Evolutionary conservation across 768 basidiomycete species (phyloP).

Genomic region (Termitomyces titanicus): DNA sequence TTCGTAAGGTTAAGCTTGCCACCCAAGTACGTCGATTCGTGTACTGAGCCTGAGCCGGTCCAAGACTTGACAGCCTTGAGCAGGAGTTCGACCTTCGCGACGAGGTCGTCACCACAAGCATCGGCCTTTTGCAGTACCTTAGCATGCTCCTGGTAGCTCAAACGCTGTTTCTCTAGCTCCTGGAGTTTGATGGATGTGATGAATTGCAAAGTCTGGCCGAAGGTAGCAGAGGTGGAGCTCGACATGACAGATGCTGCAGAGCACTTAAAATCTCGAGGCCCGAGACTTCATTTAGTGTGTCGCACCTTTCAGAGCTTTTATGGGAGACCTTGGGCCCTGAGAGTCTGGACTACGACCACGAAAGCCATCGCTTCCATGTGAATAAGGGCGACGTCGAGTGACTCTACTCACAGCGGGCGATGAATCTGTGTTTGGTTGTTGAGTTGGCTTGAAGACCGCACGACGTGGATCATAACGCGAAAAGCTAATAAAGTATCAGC

Average conservation of each 20-base stretch:
- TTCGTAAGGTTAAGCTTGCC: slow-evolving; percentile 25
- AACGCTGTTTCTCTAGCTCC: slow-evolving; percentile 37
- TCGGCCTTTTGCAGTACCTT: slow-evolving; percentile 26
- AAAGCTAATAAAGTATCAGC: too few species aligned
- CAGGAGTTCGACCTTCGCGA: slow-evolving; percentile 31
- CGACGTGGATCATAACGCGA: too few species aligned
- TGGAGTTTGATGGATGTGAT: slow-evolving; percentile 41
- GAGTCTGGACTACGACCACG: background rate
- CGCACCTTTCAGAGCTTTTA: too few species aligned
- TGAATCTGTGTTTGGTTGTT: too few species aligned
- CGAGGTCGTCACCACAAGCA: slow-evolving; percentile 16
- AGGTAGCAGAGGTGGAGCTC: slow-evolving; percentile 20
- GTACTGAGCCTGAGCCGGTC: slow-evolving; percentile 30
- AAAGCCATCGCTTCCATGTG: slow-evolving; percentile 17
- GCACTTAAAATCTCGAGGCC: too few species aligned
- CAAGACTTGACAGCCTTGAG: slow-evolving; percentile 30
- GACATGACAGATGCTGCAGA: background rate
- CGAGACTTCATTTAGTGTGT: slow-evolving; percentile 4
- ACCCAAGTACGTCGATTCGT: too few species aligned
- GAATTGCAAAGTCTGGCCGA: slow-evolving; percentile 38
- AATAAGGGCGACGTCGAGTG: too few species aligned
- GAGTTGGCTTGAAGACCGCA: too few species aligned
- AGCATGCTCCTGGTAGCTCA: slow-evolving; percentile 30
- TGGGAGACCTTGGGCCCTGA: too few species aligned
- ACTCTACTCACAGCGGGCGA: too few species aligned